phyloP scores from a whole-genome alignment of 208 protist genomes.

The Leishmania amazonensis region DNA sequence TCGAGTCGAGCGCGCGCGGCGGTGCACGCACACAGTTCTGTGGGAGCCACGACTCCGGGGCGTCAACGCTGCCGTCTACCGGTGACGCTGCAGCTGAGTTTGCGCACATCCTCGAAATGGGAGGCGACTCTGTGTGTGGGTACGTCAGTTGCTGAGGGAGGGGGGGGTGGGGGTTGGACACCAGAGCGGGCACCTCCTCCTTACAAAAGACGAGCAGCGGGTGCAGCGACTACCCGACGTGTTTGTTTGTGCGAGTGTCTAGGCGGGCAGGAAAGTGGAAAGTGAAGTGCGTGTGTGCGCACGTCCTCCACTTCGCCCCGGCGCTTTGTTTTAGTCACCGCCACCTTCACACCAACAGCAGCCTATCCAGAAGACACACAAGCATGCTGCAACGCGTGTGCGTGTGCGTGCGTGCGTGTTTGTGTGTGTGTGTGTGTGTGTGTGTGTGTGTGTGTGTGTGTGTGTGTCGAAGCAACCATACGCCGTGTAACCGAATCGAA shows the following conservation, averaged over 20 bases:
- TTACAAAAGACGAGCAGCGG: not conserved
- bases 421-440: not conserved
- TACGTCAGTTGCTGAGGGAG: not conserved
- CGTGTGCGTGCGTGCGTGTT: too few species aligned
- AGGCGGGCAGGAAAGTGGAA: not conserved
- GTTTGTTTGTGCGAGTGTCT: not conserved
- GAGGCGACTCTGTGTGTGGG: not conserved
- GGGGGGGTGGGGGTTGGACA: not conserved
- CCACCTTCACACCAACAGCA: not conserved
- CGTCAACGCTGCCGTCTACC: not conserved
- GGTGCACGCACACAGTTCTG: not conserved
- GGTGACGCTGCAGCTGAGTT: not conserved
- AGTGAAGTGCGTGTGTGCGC: not conserved
- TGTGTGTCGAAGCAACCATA: not conserved
- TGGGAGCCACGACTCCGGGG: not conserved
- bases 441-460: not conserved
- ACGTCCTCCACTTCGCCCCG: not conserved
- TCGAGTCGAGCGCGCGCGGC: conserved; percentile 20
- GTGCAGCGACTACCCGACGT: not conserved
- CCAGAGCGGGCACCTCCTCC: not conserved
- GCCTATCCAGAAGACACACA: not conserved
- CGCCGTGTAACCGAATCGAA: not conserved
- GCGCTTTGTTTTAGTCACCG: not conserved
- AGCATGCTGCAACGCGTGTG: not conserved
- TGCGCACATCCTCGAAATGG: not conserved